Base-by-base conservation (phyloP, 2,329 filamentous ascomycete species). In the Parafenestella ontariensis region DNA sequence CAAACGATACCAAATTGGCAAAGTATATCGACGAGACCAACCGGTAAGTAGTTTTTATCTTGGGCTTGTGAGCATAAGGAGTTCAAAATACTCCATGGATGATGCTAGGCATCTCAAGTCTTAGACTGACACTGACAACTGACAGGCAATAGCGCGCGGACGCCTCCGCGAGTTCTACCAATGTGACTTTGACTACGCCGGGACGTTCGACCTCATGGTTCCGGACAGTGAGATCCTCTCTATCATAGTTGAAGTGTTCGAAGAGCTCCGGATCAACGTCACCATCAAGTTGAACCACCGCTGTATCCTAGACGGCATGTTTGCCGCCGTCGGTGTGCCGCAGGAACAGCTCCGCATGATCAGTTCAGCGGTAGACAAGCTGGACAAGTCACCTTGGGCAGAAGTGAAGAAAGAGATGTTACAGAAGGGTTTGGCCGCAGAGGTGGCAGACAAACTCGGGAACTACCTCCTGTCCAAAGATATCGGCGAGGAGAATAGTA, bases 101-200 rank as follows among this genome's bases (percentile, higher is more conserved):
- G 29, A 15, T 10, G 13, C 11, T 13, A 31, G 8, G 13, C 8
- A 31, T 31, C 29, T 31, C 29, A 15, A 31, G 13, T 10, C 29
- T 11, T 15, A 31, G 13, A 9, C 5, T 26, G 24, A 9, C 13
- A 31, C 13, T 31, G 29, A 31, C 13, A 10, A 31, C 5, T 3
- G 29, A 7, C 29, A 31, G 29, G 58, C 62, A 0, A 90, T 96
- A 78, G 90, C 88, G 57, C 94, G 95, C 73, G 93, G 92, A 44
- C 86, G 92, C 45, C 94, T 96, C 89, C 86, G 92, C 71, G 93
- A 96, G 78, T 96, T 96, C 78, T 96, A 95, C 79, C 92, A 96
- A 78, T 96, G 92, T 79, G 92, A 96, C 78, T 95, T 96, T 72
- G 92, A 96, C 73, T 93, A 96, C 78, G 92, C 92, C 9, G 92